These are phyloP conservation scores for Nitzschia sp. DNA, from an alignment of 108 stramenopile genomes.

Conservation along the genomic window DNA sequence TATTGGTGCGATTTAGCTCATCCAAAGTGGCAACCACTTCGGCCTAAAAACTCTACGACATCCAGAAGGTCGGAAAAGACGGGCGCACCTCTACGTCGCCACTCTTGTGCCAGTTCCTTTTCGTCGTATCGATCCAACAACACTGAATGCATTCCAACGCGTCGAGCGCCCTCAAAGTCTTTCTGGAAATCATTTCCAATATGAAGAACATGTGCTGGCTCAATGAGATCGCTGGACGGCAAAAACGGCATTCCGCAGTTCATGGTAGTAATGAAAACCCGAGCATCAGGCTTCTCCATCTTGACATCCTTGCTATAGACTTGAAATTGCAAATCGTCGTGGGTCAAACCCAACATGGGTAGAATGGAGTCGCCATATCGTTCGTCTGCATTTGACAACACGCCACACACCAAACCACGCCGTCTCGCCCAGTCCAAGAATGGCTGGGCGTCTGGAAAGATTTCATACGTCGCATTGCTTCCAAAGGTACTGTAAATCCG, in stretches of 20 bases:
- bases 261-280: constrained; percentile 59
- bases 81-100: constrained; percentile 61
- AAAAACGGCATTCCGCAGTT: constrained; percentile 51
- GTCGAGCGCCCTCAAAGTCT: constrained; percentile 69
- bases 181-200: constrained; percentile 68
- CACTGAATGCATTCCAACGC: constrained; percentile 62
- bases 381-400: constrained; percentile 77
- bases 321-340: constrained; percentile 64
- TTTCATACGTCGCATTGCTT: constrained; percentile 49
- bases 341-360: constrained; percentile 71
- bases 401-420: constrained; percentile 59
- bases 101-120: constrained; percentile 54
- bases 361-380: constrained; percentile 73
- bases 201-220: constrained; percentile 49
- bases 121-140: constrained; percentile 69
- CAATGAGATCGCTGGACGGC: constrained; percentile 17
- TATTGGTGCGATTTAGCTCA: constrained; percentile 8
- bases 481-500: constrained; percentile 70
- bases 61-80: constrained; percentile 74
- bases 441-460: constrained; percentile 63
- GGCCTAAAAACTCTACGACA: constrained; percentile 67
- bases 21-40: constrained; percentile 39
- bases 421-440: constrained; percentile 67
- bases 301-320: constrained; percentile 66
- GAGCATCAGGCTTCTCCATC: constrained; percentile 57